Evolutionary conservation across 345 rosid genomes (phyloP), one percentile per base, ranked within the genome.

Genomic region (Linum lewisii): DNA sequence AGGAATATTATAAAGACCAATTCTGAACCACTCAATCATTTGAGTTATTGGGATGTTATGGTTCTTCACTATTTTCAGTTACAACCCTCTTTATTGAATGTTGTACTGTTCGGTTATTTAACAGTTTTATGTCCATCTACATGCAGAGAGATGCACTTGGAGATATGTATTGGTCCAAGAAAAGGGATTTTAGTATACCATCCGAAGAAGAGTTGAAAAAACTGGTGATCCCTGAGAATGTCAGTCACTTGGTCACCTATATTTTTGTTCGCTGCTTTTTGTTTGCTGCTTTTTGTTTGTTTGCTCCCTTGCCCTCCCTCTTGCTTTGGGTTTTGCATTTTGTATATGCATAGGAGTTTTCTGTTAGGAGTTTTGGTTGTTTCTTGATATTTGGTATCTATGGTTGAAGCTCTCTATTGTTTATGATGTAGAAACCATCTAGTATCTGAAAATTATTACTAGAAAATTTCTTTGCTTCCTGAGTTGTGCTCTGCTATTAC

Each of bases 161-260:
- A 70, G 75, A 74, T 54, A 74, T 69, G 66, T 75, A 73, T 58
- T 89, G 95, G 95, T 75, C 56, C 68, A 86, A 63, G 90, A 89
- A 75, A 71, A 70, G 66, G 25, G 87, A 83, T 47, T 83, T 79
- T 58, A 71, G 67, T 63, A 73, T 82, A 73, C 95, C 99, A 58
- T 62, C 95, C 50, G 97, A 93, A 74, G 87, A 85, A 71, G 91
- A 80, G 44, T 71, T 86, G 74, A 83, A 87, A 70, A 89, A 83
- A 72, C 51, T 86, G 66, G 95, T 82, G 69, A 75, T 78, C 54
- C 95, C 94, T 26, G 97, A 93, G 82, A 87, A 93, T 68, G 99
- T 89, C 68, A 83, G 95, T 77, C 69, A 58, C 25, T 20, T 57
- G n/a, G 9, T n/a, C 47, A 45, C 26, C 18, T 21, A 53, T 21